Evolutionary conservation across 176 grass and related monocot genomes (phyloP), one percentile per base, ranked within the genome.

Genomic region (Carex myosuroides): DNA sequence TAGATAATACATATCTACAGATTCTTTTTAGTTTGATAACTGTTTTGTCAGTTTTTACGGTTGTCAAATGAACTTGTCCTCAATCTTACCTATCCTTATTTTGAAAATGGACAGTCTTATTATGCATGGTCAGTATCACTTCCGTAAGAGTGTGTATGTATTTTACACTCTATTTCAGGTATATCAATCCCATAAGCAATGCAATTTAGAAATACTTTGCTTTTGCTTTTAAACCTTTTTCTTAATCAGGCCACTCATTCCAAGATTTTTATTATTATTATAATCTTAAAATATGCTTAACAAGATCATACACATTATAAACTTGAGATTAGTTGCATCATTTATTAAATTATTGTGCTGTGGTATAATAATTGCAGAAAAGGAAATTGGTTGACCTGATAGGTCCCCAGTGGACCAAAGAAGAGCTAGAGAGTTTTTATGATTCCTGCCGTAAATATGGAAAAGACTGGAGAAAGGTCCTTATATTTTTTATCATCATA

Each of bases 391-490:
- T 91, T 21, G 93, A 95, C 76, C 90, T 97, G 91, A 78, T 98
- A 77, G 96, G 91, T 82, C 84, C 88, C 85, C 93, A 92, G 64
- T 98, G 96, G 96, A 95, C 79, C 89, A 98, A 93, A 93, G 92
- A 98, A 61, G 96, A 98, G 68, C 89, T 98, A 33, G 89, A 93
- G 85, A 63, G 56, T 32, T 98, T 95, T 80, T 98, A 98, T 84
- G 91, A 81, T 85, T 85, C 91, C 9, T 98, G 90, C 61, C 89
- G 96, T 80, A 98, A 95, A 88, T 92, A 88, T 84, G 96, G 92
- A 85, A 95, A 98, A 90, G 93, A 98, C 80, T 98, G 96, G 96
- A 92, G 65, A 86, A 98, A 98, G 89, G 96, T 95, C 50, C 85
- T 81, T 33, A 50, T 18, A 68, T 70, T 68, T 75, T 8, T 72